Percentiles rank a stretch among this genome's conserved stretches.
phyloP scores from a whole-genome alignment of 2,329 filamentous ascomycete species.

The Exophiala dermatitidis region DNA sequence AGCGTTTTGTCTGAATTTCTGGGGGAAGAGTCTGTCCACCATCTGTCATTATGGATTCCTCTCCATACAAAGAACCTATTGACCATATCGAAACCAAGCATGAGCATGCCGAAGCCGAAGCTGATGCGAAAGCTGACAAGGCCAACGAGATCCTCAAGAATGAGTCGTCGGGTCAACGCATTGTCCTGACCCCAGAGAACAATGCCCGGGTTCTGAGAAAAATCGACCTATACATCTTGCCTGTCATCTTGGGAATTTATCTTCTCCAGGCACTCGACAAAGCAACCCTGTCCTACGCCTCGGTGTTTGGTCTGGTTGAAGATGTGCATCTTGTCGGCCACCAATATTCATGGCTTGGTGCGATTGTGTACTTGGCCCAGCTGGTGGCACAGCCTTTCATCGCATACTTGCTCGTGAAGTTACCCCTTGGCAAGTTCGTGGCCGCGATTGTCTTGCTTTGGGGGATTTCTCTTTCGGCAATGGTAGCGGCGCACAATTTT shows the following conservation, averaged over 20 bases:
- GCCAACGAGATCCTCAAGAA: slow-evolving; percentile 44
- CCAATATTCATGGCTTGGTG: slow-evolving; percentile 48
- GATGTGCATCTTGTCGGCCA: slow-evolving; percentile 51
- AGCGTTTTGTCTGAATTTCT: background rate
- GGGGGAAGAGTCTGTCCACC: background rate
- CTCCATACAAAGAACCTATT: slow-evolving; percentile 8
- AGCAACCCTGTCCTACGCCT: slow-evolving; percentile 54
- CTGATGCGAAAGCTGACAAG: slow-evolving; percentile 36
- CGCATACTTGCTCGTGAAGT: slow-evolving; percentile 51
- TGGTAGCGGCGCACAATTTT: slow-evolving; percentile 49
- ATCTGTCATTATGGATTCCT: slow-evolving; percentile 7
- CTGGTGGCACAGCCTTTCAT: slow-evolving; percentile 48
- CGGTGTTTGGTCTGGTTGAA: slow-evolving; percentile 56
- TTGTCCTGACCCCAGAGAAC: slow-evolving; percentile 47
- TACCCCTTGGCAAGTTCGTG: slow-evolving; percentile 55
- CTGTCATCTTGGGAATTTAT: slow-evolving; percentile 54
- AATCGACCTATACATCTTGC: slow-evolving; percentile 47
- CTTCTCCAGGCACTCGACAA: slow-evolving; percentile 60
- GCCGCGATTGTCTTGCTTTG: slow-evolving; percentile 47
- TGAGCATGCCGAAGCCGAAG: slow-evolving; percentile 4
- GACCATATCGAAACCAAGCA: slow-evolving; percentile 15
- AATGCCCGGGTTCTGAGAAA: slow-evolving; percentile 46
- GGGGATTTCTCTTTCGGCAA: slow-evolving; percentile 46
- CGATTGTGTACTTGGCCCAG: slow-evolving; percentile 41
- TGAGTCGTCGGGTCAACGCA: slow-evolving; percentile 36